Evolutionary conservation across 192 early-diverging fungal species (phyloP).

Genomic region (Coemansia sp.): DNA sequence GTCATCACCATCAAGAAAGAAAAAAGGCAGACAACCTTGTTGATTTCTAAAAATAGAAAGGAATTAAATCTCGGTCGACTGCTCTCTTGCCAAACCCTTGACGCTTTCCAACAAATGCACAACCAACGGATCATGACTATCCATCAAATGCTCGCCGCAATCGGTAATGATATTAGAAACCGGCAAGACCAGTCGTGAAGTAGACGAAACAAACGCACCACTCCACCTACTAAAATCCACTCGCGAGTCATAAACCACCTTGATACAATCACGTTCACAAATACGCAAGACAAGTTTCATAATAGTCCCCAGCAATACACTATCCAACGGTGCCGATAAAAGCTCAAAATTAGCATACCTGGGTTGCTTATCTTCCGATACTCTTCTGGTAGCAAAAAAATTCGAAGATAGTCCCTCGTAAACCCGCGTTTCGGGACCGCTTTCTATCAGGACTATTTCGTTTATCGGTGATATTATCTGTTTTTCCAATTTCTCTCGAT

Average conservation of each 20-base stretch:
- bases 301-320: slow-evolving; percentile 47
- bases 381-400: slow-evolving; percentile 35
- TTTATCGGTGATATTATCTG: slow-evolving; percentile 32
- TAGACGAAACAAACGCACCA: slow-evolving; percentile 52
- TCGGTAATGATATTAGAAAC: slow-evolving; percentile 21
- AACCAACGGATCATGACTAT: slow-evolving; percentile 33
- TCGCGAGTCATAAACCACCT: slow-evolving; percentile 23
- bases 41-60: slow-evolving; percentile 9
- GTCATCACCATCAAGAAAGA: too few relatives aligned
- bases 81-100: slow-evolving; percentile 14
- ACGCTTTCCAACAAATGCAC: slow-evolving; percentile 29
- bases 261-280: slow-evolving; percentile 33
- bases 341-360: slow-evolving; percentile 29
- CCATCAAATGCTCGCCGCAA: slow-evolving; percentile 9
- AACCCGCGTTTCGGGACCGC: slow-evolving; percentile 6
- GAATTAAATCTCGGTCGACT: slow-evolving; percentile 23
- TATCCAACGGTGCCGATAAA: slow-evolving; percentile 33
- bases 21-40: background rate
- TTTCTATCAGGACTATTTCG: slow-evolving; percentile 35
- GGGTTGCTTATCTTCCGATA: background rate
- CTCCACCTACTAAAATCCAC: slow-evolving; percentile 29
- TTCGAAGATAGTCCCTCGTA: slow-evolving; percentile 55
- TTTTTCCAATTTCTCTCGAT: slow-evolving; percentile 36
- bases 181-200: slow-evolving; percentile 46
- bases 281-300: slow-evolving; percentile 49